Conservation (phyloP, 208 protist genomes). For the Tetramitus jugosus region DNA sequence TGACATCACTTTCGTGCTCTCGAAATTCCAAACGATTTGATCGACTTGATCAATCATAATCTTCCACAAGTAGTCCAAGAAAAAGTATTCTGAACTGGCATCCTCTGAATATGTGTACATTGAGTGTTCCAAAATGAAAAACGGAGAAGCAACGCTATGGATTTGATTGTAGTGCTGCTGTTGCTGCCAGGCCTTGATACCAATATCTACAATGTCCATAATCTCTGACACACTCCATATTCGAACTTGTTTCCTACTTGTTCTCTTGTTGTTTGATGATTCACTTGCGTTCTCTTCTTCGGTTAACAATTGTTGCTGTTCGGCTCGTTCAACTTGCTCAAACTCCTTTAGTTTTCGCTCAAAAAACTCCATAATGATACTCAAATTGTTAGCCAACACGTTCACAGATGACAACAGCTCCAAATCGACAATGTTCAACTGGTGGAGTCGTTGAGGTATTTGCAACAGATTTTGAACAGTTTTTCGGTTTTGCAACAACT, state of each 20-base stretch:
- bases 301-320: too few relatives aligned
- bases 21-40: not conserved
- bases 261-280: too few relatives aligned
- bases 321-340: not conserved
- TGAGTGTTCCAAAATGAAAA: not conserved
- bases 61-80: not conserved
- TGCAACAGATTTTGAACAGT: not conserved
- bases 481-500: constrained; percentile 1
- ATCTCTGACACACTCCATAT: not conserved
- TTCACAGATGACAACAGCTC: not conserved
- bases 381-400: not conserved
- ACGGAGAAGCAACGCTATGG: not conserved
- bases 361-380: too few relatives aligned
- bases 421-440: not conserved
- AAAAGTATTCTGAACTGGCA: not conserved
- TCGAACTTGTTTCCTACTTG: too few relatives aligned
- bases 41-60: not conserved
- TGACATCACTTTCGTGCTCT: not conserved
- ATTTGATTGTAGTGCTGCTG: too few relatives aligned
- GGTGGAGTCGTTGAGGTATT: not conserved
- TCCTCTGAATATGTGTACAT: not conserved
- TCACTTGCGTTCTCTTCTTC: not conserved
- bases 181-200: not conserved
- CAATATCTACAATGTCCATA: not conserved
- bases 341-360: too few relatives aligned